Conservation (phyloP, 768 basidiomycete species). For the Galerina sulciceps region DNA sequence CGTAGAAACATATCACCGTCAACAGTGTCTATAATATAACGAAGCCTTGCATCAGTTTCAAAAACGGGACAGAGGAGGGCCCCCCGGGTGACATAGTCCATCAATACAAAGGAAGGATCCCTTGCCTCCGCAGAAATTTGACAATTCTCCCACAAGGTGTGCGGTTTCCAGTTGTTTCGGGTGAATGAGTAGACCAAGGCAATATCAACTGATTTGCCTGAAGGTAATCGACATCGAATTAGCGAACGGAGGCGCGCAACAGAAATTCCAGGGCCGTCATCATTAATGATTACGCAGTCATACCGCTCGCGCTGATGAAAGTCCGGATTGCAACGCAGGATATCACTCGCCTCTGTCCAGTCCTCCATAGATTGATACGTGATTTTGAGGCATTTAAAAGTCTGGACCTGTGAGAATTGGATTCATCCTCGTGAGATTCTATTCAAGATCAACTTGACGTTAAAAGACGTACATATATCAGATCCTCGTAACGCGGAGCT, state of each 20-base stretch:
- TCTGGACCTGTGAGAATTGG: slow-evolving; percentile 17
- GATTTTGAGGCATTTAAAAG: slow-evolving; percentile 24
- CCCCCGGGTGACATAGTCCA: slow-evolving; percentile 22
- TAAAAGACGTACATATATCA: slow-evolving; percentile 17
- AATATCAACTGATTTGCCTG: slow-evolving; percentile 22
- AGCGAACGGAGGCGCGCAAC: slow-evolving; percentile 17
- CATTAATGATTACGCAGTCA: slow-evolving; percentile 24
- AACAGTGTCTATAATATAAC: slow-evolving; percentile 8
- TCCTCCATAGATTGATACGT: slow-evolving; percentile 29
- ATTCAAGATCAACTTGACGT: too few relatives aligned
- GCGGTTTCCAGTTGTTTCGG: slow-evolving; percentile 16
- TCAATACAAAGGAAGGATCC: slow-evolving; percentile 15
- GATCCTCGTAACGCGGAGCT: slow-evolving; percentile 19
- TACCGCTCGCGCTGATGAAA: slow-evolving; percentile 22
- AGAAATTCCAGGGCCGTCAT: slow-evolving; percentile 15
- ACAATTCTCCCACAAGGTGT: slow-evolving; percentile 22
- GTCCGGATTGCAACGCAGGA: slow-evolving; percentile 27
- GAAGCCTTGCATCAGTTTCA: not conserved
- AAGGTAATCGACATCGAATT: slow-evolving; percentile 20
- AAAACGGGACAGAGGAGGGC: slow-evolving; percentile 20
- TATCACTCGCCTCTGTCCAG: slow-evolving; percentile 27
- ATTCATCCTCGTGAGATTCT: not conserved
- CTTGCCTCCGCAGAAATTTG: slow-evolving; percentile 15
- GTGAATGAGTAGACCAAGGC: slow-evolving; percentile 19
- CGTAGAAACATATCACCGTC: slow-evolving; percentile 11